Conservation (phyloP, 2,329 filamentous ascomycete genomes). For the Dactylellina haptotyla region DNA sequence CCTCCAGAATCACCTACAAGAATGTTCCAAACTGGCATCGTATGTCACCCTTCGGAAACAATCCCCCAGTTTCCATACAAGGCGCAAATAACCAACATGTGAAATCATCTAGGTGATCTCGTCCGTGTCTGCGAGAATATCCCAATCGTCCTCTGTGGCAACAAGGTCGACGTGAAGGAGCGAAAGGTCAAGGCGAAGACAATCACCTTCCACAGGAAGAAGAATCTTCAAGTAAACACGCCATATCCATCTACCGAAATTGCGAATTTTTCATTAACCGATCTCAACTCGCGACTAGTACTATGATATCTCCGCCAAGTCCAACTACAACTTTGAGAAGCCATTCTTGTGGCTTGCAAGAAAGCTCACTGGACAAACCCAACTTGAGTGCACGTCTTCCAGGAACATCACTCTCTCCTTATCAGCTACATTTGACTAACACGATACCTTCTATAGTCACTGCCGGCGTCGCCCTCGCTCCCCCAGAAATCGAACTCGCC, state of each 20-base stretch:
- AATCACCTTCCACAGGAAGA: slow-evolving; percentile 99
- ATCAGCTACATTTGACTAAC: background rate
- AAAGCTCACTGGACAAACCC: slow-evolving; percentile 95
- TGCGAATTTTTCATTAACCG: background rate
- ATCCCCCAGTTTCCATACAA: slow-evolving; percentile 51
- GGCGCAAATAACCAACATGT: slow-evolving; percentile 24
- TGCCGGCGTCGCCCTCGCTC: slow-evolving; percentile 91
- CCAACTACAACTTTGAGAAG: slow-evolving; percentile 99
- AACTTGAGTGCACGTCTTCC: slow-evolving; percentile 71
- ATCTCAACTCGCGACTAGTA: slow-evolving; percentile 65
- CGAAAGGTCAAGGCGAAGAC: slow-evolving; percentile 99
- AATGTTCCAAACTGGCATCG: slow-evolving; percentile 99
- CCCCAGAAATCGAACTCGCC: slow-evolving; percentile 91
- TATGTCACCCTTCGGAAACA: slow-evolving; percentile 68
- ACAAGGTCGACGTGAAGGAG: slow-evolving; percentile 99
- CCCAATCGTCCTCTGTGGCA: slow-evolving; percentile 95
- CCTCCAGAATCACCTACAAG: slow-evolving; percentile 99
- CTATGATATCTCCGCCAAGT: slow-evolving; percentile 99
- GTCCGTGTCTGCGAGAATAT: slow-evolving; percentile 99
- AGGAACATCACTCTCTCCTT: slow-evolving; percentile 56
- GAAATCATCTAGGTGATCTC: slow-evolving; percentile 76
- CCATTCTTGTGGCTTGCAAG: slow-evolving; percentile 99
- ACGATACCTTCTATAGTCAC: slow-evolving; percentile 72
- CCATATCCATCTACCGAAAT: background rate
- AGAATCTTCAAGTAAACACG: slow-evolving; percentile 80